Evolutionary conservation across 169 alveolate species (phyloP).

Genomic region (Babesia ovata): DNA sequence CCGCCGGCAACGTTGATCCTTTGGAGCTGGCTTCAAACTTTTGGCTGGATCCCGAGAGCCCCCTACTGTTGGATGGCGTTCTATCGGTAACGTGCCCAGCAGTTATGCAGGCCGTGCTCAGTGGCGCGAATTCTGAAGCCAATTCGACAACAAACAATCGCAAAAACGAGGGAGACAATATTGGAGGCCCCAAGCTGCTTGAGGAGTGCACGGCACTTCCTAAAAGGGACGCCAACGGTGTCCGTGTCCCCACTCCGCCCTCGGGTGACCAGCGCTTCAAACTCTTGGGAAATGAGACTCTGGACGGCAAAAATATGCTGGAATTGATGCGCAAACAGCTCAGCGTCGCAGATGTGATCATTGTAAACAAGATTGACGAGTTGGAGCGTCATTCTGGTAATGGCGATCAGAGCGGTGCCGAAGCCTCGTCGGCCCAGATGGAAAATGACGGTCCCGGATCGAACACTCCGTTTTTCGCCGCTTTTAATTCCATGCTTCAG

Average conservation of each 20-base stretch:
- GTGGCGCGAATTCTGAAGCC: not conserved
- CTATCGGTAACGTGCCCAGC: constrained; percentile 54
- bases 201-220: not conserved
- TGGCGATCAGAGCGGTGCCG: not conserved
- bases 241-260: not conserved
- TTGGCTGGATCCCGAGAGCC: constrained; percentile 65
- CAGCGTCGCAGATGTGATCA: constrained; percentile 79
- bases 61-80: constrained; percentile 58
- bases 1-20: constrained; percentile 65
- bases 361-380: constrained; percentile 78
- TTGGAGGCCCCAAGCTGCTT: not conserved
- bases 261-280: constrained; percentile 10
- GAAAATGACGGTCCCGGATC: not conserved
- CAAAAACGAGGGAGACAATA: not conserved
- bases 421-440: not conserved
- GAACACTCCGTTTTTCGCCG: not conserved
- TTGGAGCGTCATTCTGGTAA: not conserved
- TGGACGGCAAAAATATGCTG: constrained; percentile 25
- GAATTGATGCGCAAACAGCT: constrained; percentile 70
- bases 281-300: constrained; percentile 11
- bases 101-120: not conserved
- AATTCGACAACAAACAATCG: not conserved
- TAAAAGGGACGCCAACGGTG: not conserved
- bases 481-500: not conserved
- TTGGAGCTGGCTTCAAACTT: constrained; percentile 48